Conservation (phyloP, 2,329 filamentous ascomycete genomes). For the Hypoxylon sp. region DNA sequence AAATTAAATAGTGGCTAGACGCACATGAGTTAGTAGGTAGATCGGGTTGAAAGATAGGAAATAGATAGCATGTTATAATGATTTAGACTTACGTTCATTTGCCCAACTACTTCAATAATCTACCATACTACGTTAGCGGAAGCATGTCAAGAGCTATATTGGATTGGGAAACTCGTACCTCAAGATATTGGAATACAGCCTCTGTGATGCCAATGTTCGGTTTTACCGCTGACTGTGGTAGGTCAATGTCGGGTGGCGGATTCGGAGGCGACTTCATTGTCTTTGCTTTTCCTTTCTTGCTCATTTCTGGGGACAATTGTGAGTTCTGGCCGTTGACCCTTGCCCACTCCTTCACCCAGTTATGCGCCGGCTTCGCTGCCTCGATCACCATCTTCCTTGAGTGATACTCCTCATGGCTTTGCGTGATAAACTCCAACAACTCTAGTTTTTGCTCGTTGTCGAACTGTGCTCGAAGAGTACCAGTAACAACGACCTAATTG, state of each 20-base stretch:
- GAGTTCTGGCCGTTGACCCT: slow-evolving; percentile 64
- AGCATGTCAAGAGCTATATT: background rate
- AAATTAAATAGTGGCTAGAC: slow-evolving; percentile 63
- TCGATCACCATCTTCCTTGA: slow-evolving; percentile 72
- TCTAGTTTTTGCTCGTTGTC: slow-evolving; percentile 83
- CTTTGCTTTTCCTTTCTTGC: slow-evolving; percentile 69
- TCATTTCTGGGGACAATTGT: slow-evolving; percentile 71
- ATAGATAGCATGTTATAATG: background rate
- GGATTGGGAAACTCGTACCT: slow-evolving; percentile 55
- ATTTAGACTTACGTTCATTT: slow-evolving; percentile 60
- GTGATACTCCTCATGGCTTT: slow-evolving; percentile 82
- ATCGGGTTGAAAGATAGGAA: background rate
- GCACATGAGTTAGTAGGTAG: slow-evolving; percentile 12
- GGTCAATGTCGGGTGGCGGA: slow-evolving; percentile 66
- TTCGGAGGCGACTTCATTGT: slow-evolving; percentile 66
- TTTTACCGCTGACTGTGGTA: slow-evolving; percentile 68
- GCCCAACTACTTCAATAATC: slow-evolving; percentile 72
- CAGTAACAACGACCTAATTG: slow-evolving; percentile 75
- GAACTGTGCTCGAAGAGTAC: slow-evolving; percentile 80
- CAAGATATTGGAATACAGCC: slow-evolving; percentile 70
- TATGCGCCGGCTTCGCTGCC: slow-evolving; percentile 67
- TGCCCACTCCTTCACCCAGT: slow-evolving; percentile 73
- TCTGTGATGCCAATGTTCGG: slow-evolving; percentile 66
- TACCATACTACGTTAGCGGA: slow-evolving; percentile 47
- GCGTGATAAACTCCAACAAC: slow-evolving; percentile 81